Evolutionary conservation across 495 filamentous ascomycete genomes (phyloP).

Genomic region (Penicilliopsis zonata): DNA sequence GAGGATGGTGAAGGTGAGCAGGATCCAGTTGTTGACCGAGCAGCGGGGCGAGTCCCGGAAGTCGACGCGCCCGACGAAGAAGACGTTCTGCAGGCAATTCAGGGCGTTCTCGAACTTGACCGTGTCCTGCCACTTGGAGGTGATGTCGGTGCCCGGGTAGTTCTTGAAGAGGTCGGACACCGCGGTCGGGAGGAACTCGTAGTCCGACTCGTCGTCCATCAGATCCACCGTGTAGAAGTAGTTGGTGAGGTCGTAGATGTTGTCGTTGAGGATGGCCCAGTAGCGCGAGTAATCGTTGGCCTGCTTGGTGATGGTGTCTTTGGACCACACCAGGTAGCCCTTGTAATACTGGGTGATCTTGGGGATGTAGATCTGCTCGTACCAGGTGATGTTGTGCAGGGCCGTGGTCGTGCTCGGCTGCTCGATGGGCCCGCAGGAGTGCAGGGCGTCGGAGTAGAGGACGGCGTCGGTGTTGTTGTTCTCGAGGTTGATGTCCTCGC

Average conservation of each 20-base stretch:
- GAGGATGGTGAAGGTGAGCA: slow-evolving; percentile 74
- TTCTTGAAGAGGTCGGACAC: slow-evolving; percentile 55
- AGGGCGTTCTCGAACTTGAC: slow-evolving; percentile 41
- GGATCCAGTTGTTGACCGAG: slow-evolving; percentile 83
- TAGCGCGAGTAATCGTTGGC: slow-evolving; percentile 56
- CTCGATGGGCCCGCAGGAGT: slow-evolving; percentile 50
- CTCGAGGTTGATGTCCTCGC: slow-evolving; percentile 36
- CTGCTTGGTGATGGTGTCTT: slow-evolving; percentile 31
- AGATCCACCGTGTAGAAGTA: slow-evolving; percentile 63
- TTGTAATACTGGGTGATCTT: slow-evolving; percentile 78
- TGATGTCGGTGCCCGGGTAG: slow-evolving; percentile 70
- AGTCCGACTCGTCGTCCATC: slow-evolving; percentile 36
- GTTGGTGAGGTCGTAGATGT: slow-evolving; percentile 80
- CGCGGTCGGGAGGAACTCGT: slow-evolving; percentile 54
- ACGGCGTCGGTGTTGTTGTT: slow-evolving; percentile 50
- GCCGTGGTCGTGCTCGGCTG: slow-evolving; percentile 39
- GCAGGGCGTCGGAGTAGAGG: slow-evolving; percentile 36
- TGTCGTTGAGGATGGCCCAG: slow-evolving; percentile 68
- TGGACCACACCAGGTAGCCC: slow-evolving; percentile 71
- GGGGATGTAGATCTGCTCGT: slow-evolving; percentile 57
- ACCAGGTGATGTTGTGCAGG: slow-evolving; percentile 62
- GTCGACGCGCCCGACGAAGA: slow-evolving; percentile 73
- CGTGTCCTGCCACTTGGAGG: slow-evolving; percentile 45
- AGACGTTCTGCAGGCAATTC: slow-evolving; percentile 72
- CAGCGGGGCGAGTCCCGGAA: slow-evolving; percentile 69